phyloP scores from a whole-genome alignment of 2,329 filamentous ascomycete genomes.

The Fusarium hostae region DNA sequence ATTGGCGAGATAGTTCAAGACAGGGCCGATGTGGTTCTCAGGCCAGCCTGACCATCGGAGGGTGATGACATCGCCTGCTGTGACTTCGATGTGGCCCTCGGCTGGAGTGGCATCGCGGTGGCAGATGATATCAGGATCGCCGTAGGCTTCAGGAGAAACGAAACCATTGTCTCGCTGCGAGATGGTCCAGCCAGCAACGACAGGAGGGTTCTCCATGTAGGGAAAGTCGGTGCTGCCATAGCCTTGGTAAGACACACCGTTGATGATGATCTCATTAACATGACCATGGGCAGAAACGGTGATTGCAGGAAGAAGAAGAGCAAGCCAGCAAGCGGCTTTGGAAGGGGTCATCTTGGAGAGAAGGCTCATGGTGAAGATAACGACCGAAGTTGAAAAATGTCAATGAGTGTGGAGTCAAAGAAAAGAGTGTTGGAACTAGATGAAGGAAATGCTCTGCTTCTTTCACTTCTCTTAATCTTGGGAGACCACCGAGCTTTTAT shows the following conservation, averaged over 20 bases:
- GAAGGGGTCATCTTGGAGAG: conserved; percentile 8
- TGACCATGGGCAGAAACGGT: conserved; percentile 54
- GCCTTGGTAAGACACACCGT: conserved; percentile 55
- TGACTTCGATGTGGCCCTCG: conserved; percentile 53
- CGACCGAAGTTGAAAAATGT: not conserved
- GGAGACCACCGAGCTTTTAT: conserved; percentile 23
- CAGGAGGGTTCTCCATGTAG: conserved; percentile 52
- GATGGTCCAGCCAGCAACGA: conserved; percentile 55
- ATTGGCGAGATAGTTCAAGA: conserved; percentile 59
- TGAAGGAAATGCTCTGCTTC: not conserved
- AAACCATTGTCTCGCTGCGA: conserved; percentile 58
- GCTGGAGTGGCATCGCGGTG: conserved; percentile 56
- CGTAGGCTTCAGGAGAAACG: conserved; percentile 59
- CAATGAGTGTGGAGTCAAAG: conserved; percentile 23
- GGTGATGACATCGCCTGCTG: conserved; percentile 58
- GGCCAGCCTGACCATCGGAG: conserved; percentile 63
- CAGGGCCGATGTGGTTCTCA: conserved; percentile 59
- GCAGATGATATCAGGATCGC: conserved; percentile 59
- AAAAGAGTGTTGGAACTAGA: conserved; percentile 1
- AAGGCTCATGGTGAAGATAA: conserved; percentile 14
- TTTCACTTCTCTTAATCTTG: not conserved
- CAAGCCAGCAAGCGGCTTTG: conserved; percentile 15
- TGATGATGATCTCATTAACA: conserved; percentile 55
- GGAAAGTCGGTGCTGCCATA: conserved; percentile 53
- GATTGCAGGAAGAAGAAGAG: conserved; percentile 17